Evolutionary conservation across 2,329 filamentous ascomycete species (phyloP), one percentile per base, ranked within the genome.

Genomic region (Fusarium sororula): DNA sequence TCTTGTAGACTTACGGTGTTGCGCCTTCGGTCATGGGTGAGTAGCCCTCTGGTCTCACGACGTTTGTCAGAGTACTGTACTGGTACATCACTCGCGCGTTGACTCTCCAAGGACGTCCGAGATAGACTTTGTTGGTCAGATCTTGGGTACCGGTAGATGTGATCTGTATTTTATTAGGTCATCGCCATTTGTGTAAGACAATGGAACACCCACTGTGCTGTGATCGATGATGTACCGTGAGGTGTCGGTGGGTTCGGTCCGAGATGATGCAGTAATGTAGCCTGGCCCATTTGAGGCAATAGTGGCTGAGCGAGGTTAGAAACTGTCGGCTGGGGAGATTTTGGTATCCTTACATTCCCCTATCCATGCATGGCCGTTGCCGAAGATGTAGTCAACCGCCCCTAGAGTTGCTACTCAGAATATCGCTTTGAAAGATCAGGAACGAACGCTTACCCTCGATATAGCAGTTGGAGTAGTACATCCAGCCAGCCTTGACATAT

Each of bases 131-230:
- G 7, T 18, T 32, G 0, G 22, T 50, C 0, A 50, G 10, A n/a
- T 50, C 28, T 50, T 32, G 47, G 0, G 7, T n/a, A 3, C 15
- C 22, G 0, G 28, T 32, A 18, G 47, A n/a, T 6, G 28, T 50
- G 7, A 50, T 30, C 47, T 48, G 0, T 0, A 0, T 5, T 17
- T 7, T 22, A 0, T 48, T 5, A 30, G 0, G 5, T 2, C 8
- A 8, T 14, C 4, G 7, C 2, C 18, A 4, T 26, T 0, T 26
- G 17, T 9, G 1, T 12, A 5, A 5, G 17, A 1, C 7, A 8
- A 13, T 9, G 17, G 5, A 11, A 1, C 24, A 47, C 45, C 11
- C 22, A 48, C 45, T 0, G 45, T 50, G 47, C 28, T 32, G 47
- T 32, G 47, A 32, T 32, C 28, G 47, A 50, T 50, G 28, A 50